Evolutionary conservation across 1,284 basidiomycete genomes (phyloP), one percentile per base, ranked within the genome.

Genomic region (Irpex lacteus): DNA sequence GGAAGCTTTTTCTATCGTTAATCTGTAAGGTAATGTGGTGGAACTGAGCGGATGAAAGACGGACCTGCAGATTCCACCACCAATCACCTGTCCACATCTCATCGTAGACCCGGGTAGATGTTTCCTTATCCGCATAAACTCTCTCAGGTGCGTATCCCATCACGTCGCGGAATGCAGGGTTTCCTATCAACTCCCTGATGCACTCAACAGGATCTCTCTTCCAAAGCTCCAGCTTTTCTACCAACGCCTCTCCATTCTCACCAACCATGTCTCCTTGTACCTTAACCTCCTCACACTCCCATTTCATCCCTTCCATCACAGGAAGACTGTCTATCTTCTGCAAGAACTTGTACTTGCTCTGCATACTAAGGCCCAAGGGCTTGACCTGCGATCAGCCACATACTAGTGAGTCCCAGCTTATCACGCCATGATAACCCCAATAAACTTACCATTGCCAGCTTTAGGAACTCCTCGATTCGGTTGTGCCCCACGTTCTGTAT

Each of bases 201-300:
- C 70, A 71, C 37, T 72, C 70, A 0, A 76, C 67, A 32, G 73
- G 73, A 60, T 79, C 67, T 0, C 73, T 44, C 7, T 59, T 19
- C 76, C 76, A 78, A 0, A 77, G 60, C 53, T 78, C 72, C 0
- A 75, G 59, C 8, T 68, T 64, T 56, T 69, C 71, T 0, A 19
- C 55, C 32, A 66, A 36, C 0, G 37, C 7, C 4, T 67, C 32
- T 4, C 63, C 65, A 50, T 68, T 60, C 9, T 70, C 62, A 15
- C 66, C 66, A 5, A 34, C 9, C 11, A 52, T 60, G 9, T 60
- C 73, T 67, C 74, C 76, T 1, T 32, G 52, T 2, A 72, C 57
- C 0, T 7, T 38, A 21, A 74, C 55, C 3, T 49, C 58, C 8
- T 71, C 53, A 44, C 63, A 63, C 13, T 32, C 32, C 71, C 57